These are phyloP conservation scores for Yarrowia sp. DNA, from an alignment of 805 yeast species.

Conservation along the genomic window DNA sequence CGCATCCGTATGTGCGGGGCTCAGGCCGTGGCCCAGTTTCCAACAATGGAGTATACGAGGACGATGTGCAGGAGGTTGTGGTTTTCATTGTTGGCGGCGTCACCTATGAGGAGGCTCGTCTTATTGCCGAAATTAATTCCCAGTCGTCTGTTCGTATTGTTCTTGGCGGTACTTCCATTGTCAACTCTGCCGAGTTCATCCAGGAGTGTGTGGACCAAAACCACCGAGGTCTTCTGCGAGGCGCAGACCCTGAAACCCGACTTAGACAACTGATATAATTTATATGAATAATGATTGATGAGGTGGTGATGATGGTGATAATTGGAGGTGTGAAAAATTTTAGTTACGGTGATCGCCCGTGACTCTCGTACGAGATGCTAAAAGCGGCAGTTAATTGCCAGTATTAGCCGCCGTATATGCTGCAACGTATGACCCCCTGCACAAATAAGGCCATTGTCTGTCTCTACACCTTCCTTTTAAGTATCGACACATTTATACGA, in stretches of 20 bases:
- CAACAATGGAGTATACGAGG: slow-evolving; percentile 30
- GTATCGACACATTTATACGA: not conserved
- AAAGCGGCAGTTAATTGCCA: too few species aligned
- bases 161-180: slow-evolving; percentile 75
- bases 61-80: slow-evolving; percentile 41
- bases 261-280: slow-evolving; percentile 20
- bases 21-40: slow-evolving; percentile 13
- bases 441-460: not conserved
- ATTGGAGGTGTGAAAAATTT: not conserved
- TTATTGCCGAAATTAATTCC: slow-evolving; percentile 69
- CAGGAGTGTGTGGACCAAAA: slow-evolving; percentile 24
- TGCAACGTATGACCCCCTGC: not conserved
- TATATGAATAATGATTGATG: slow-evolving; percentile 5
- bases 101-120: slow-evolving; percentile 87
- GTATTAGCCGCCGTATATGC: not conserved
- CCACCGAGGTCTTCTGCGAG: slow-evolving; percentile 11
- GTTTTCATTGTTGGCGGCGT: slow-evolving; percentile 71
- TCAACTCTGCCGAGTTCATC: slow-evolving; percentile 48
- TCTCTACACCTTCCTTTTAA: not conserved
- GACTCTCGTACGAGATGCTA: not conserved
- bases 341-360: too few species aligned
- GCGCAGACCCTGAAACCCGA: slow-evolving; percentile 19
- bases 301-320: not conserved
- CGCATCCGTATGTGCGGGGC: slow-evolving; percentile 14
- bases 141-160: slow-evolving; percentile 55